Evolutionary conservation across 2,329 filamentous ascomycete species (phyloP).

Genomic region (Aspergillus nomiae): DNA sequence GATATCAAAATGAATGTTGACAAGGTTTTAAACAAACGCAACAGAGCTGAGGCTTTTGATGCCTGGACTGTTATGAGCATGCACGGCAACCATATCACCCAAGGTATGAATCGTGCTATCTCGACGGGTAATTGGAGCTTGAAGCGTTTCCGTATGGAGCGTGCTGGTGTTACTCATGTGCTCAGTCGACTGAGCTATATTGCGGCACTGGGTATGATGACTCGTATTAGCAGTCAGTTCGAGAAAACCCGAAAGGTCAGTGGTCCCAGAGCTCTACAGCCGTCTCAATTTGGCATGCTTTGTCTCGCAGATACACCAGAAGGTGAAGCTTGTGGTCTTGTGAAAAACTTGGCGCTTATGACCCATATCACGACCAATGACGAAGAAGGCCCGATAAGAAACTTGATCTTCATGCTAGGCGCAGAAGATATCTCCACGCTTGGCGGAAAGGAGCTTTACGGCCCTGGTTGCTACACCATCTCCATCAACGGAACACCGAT

Average conservation of each 20-base stretch:
- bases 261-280: conserved; percentile 91
- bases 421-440: conserved; percentile 79
- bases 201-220: conserved; percentile 98
- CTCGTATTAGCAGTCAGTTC: conserved; percentile 95
- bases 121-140: conserved; percentile 97
- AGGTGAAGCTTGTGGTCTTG: conserved; percentile 95
- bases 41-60: conserved; percentile 84
- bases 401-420: conserved; percentile 83
- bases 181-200: conserved; percentile 95
- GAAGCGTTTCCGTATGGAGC: conserved; percentile 98
- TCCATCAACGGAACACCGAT: conserved; percentile 95
- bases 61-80: conserved; percentile 81
- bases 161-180: conserved; percentile 94
- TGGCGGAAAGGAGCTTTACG: conserved; percentile 83
- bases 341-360: conserved; percentile 98
- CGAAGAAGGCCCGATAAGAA: conserved; percentile 85
- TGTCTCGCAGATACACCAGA: conserved; percentile 97
- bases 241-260: conserved; percentile 98
- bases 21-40: conserved; percentile 92
- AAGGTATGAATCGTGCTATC: conserved; percentile 93
- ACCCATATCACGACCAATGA: conserved; percentile 98
- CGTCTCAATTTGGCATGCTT: conserved; percentile 97
- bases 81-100: conserved; percentile 83
- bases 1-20: conserved; percentile 93
- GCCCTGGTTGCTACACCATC: conserved; percentile 80